A percentile compares a stretch with the other conserved stretches of the same genome.
Evolutionary conservation across 2,329 filamentous ascomycete species (phyloP).

Genomic region (Hymenoscyphus albidus): DNA sequence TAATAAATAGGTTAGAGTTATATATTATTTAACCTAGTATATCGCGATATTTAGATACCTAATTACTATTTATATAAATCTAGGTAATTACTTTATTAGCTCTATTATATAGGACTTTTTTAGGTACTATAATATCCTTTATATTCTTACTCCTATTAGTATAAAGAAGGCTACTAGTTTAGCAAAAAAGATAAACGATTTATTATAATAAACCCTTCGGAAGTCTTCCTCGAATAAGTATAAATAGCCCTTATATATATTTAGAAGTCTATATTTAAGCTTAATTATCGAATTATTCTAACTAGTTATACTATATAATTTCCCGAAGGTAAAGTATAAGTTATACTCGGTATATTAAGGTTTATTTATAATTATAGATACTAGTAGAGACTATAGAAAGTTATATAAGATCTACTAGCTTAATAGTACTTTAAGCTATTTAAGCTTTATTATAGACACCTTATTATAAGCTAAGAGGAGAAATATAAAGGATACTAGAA

Average conservation of each 20-base stretch:
- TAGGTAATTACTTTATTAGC: background rate
- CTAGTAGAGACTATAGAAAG: background rate
- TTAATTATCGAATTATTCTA: background rate
- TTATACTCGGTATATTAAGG: background rate
- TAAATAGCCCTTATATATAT: background rate
- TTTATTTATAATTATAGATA: background rate
- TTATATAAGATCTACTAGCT: background rate
- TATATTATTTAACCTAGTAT: background rate
- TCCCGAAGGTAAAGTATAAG: background rate
- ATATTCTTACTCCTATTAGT: background rate
- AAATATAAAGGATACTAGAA: background rate
- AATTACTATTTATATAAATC: background rate
- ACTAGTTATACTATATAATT: background rate
- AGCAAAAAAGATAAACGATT: background rate
- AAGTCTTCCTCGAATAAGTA: background rate
- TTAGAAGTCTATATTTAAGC: background rate
- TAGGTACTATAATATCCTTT: background rate
- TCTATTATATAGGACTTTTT: background rate
- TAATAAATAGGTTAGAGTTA: background rate
- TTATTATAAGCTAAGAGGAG: background rate
- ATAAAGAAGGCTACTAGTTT: background rate
- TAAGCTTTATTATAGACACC: background rate
- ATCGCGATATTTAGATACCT: background rate
- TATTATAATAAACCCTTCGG: background rate
- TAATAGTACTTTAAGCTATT: background rate